Evolutionary conservation across 495 filamentous ascomycete species (phyloP).

Genomic region (Neurospora sp.): DNA sequence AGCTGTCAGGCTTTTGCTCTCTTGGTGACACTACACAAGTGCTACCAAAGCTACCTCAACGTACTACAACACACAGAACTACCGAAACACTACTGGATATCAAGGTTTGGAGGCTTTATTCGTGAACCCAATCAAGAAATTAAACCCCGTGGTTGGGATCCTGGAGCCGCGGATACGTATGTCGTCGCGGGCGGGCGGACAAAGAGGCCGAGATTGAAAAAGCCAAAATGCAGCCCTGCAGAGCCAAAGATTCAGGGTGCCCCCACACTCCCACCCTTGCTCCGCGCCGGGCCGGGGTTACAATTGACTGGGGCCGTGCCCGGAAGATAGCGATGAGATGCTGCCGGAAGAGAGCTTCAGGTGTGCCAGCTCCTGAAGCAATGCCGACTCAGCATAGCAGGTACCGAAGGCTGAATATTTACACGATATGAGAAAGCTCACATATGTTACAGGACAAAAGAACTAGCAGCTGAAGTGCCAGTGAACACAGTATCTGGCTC

Average conservation of each 20-base stretch:
- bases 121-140: not conserved
- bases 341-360: not conserved
- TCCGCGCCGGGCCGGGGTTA: not conserved
- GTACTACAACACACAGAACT: not conserved
- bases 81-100: not conserved
- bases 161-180: not conserved
- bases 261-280: not conserved
- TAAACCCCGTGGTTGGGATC: not conserved
- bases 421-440: not conserved
- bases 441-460: not conserved
- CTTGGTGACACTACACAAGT: not conserved
- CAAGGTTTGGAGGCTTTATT: not conserved
- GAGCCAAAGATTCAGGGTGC: slow-evolving; percentile 1
- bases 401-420: not conserved
- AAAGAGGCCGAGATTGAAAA: not conserved
- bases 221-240: slow-evolving; percentile 5
- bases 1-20: not conserved
- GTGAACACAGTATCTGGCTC: not conserved
- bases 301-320: not conserved
- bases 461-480: not conserved
- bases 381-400: not conserved
- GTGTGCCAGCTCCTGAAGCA: not conserved
- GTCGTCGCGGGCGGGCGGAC: not conserved
- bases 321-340: not conserved
- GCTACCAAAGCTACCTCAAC: not conserved